Evolutionary conservation across 768 basidiomycete genomes (phyloP), one percentile per base, ranked within the genome.

Genomic region (Termitomyces sp.): DNA sequence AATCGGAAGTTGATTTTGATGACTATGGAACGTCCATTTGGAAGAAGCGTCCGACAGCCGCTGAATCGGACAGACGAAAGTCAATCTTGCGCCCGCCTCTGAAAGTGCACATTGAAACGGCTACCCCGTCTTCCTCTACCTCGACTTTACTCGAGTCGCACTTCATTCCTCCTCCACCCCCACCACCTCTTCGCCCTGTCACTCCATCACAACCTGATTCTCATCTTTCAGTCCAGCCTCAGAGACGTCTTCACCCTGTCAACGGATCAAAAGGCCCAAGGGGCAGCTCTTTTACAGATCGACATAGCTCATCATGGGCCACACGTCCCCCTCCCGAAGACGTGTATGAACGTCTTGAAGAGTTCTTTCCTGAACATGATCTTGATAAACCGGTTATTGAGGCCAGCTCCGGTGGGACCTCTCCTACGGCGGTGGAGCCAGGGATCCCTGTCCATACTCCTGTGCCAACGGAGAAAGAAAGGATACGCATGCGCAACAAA

Each of bases 361-460:
- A 89, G 57, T 98, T 92, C 76, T 99, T 99, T 79, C 95, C 96
- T 0, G 87, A 89, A 60, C 91, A 97, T 66, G 94, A 98, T 64
- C 83, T 98, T 45, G 97, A 98, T 69, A 90, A 94, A 66, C 94
- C 95, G 2, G 88, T 98, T 59, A 90, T 98, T 51, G 96, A 98
- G 62, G 85, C 88, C 31, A 80, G 78, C 38, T 89, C 86, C 3
- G 88, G 91, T 10, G 88, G 88, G 39, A 85, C 87, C 3, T 91
- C 89, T 3, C 90, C 92, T 1, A 89, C 86, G 2, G 68, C 80
- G 22, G 74, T 74, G 9, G 89, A 91, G 29, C 74, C 78, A 10
- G 67, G 69, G 0, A 73, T 74, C 5, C 73, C 74, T 22, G 68
- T 75, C 15, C 73, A 76, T 25, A 63, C 68, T 49, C 59, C 64